Percentiles rank a stretch among this genome's conserved stretches.
These are phyloP conservation scores for Sporobolomyces pararoseus DNA, from an alignment of 768 basidiomycete species.

Conservation along the genomic window DNA sequence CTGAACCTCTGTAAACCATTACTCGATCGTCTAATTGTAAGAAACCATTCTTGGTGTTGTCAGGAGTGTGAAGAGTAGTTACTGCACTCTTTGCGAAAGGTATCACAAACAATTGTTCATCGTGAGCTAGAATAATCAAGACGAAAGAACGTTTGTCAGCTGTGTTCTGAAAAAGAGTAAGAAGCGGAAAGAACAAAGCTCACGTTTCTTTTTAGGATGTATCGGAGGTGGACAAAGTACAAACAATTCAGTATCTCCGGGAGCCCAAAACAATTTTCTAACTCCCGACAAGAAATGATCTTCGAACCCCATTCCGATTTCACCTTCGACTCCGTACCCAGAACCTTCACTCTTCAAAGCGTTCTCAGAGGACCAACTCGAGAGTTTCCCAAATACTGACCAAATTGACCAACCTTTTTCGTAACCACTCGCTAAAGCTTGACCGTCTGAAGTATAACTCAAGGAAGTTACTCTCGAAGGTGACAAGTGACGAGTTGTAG, in stretches of 20 bases:
- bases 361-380: constrained; percentile 70
- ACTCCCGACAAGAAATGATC: constrained; percentile 84
- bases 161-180: no score
- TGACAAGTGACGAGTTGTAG: constrained; percentile 16
- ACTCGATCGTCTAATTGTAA: constrained; percentile 92
- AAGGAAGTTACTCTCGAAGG: neutral
- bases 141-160: no score
- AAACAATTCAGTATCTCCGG: constrained; percentile 85
- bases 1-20: constrained; percentile 88
- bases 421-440: constrained; percentile 90
- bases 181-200: constrained; percentile 7
- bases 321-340: constrained; percentile 30
- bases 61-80: constrained; percentile 84
- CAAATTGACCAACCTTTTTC: constrained; percentile 83
- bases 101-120: constrained; percentile 71
- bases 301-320: constrained; percentile 55
- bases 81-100: constrained; percentile 95
- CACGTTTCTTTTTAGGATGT: constrained; percentile 51
- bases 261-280: constrained; percentile 80
- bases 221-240: constrained; percentile 61
- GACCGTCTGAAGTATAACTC: constrained; percentile 74
- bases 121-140: constrained; percentile 43
- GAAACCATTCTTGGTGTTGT: constrained; percentile 93
- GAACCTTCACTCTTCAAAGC: constrained; percentile 57
- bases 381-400: constrained; percentile 80